Base-by-base conservation (phyloP, 1,284 basidiomycete species). In the Cerioporus squamosus region DNA sequence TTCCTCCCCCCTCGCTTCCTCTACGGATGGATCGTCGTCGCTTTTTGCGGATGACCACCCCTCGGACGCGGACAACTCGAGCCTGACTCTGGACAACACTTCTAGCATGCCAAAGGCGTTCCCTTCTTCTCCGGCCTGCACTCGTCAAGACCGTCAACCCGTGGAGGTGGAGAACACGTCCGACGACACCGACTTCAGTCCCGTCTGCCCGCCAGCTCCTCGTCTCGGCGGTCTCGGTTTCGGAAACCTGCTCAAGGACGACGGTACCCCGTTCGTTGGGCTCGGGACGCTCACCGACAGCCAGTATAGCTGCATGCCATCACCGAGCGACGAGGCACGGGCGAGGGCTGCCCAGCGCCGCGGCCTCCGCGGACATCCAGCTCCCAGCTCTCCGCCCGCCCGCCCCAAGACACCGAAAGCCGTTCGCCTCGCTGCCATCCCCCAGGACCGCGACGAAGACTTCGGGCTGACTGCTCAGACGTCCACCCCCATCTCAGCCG, bases 221-320 rank as follows among this genome's bases (percentile, higher is more conserved):
- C 39, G 40, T 7, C 33, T 31, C 14, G 53, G 67, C 42, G 70
- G 70, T 10, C 63, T 72, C 10, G 70, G 70, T 7, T 59, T 72
- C 60, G 51, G 51, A 4, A 36, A 36, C 33, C 45, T 70, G 45
- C 42, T 60, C 36, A 61, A 67, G 31, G 56, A 58, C 24, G 65
- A 69, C 45, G 69, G 67, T 14, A 57, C 64, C 2, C 54, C 60
- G 0, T 69, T 69, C 54, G 62, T 67, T 36, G 68, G 66, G 3
- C 62, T 68, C n/a, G 67, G 70, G 14, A 39, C 51, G 15, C 66
- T 68, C 23, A 57, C 65, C 4, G 44, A 36, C 20, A 17, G 40
- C 20, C 31, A 44, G 38, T 39, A 36, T 31, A 26, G 39, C 7
- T 18, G 22, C n/a, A 12, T 20, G 8, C 8, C 52, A 15, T 59